These are phyloP conservation scores for Ophiocordyceps robertsii DNA, from an alignment of 2,329 filamentous ascomycete genomes.

Conservation along the genomic window DNA sequence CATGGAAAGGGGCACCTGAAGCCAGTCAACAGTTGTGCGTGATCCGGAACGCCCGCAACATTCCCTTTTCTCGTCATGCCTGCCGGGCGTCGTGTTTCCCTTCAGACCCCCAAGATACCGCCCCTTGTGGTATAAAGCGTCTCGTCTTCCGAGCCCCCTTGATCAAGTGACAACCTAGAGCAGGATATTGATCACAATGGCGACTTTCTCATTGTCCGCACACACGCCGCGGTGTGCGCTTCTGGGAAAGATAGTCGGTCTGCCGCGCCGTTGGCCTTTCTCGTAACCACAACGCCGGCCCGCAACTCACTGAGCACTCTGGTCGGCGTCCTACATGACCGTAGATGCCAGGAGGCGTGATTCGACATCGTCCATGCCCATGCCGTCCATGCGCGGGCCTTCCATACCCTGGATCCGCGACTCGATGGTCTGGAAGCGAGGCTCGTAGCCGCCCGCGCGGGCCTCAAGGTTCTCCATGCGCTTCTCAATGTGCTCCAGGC, in stretches of 20 bases:
- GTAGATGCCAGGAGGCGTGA: slow-evolving; percentile 27
- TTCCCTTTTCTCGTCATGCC: neutral
- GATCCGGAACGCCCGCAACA: slow-evolving; percentile 2
- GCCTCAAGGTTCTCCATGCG: slow-evolving; percentile 40
- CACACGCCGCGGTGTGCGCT: too few species aligned
- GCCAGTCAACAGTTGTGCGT: slow-evolving; percentile 1
- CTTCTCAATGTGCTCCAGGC: slow-evolving; percentile 38
- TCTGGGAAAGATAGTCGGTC: too few species aligned
- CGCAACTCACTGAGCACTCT: neutral
- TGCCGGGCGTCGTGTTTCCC: neutral
- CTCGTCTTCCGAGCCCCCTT: neutral
- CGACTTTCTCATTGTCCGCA: neutral
- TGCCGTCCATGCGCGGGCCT: slow-evolving; percentile 26
- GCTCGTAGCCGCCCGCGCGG: slow-evolving; percentile 26
- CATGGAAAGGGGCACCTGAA: neutral
- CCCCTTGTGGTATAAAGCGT: neutral
- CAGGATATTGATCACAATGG: neutral
- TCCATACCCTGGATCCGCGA: slow-evolving; percentile 27
- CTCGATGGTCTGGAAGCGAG: slow-evolving; percentile 30
- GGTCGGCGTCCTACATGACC: slow-evolving; percentile 23
- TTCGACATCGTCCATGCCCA: slow-evolving; percentile 32
- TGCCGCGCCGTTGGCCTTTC: too few species aligned
- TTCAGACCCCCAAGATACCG: slow-evolving; percentile 1
- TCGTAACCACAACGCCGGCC: neutral
- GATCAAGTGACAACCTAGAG: neutral